Percentiles rank a stretch among this genome's conserved stretches.
Evolutionary conservation across 345 rosid genomes (phyloP).

Genomic region (Brassica juncea): DNA sequence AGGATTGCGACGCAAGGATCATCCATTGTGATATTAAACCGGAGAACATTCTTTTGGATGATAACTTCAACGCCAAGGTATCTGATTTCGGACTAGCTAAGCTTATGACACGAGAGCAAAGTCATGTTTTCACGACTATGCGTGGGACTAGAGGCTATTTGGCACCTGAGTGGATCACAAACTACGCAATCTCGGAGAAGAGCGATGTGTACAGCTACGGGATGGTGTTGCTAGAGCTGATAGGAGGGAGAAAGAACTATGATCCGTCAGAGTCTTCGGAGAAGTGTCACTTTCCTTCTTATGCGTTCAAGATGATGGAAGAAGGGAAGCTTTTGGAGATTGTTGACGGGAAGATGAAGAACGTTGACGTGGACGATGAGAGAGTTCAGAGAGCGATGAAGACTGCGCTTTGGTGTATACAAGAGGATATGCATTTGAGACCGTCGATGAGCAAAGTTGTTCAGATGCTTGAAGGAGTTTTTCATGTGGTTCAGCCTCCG

Average conservation of each 20-base stretch:
- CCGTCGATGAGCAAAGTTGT: conserved; percentile 87
- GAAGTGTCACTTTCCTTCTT: conserved; percentile 85
- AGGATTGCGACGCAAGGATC: conserved; percentile 80
- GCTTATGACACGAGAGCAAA: conserved; percentile 88
- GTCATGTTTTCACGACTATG: conserved; percentile 86
- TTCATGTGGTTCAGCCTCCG: conserved; percentile 63
- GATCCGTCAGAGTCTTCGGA: conserved; percentile 59
- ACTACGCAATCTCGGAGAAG: conserved; percentile 90
- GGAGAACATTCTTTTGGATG: conserved; percentile 83
- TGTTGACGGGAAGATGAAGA: conserved; percentile 59
- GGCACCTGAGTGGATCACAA: conserved; percentile 95
- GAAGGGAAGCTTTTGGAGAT: conserved; percentile 74
- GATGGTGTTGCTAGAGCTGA: conserved; percentile 79
- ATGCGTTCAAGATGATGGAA: conserved; percentile 86
- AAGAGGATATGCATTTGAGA: conserved; percentile 82
- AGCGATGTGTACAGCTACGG: conserved; percentile 93
- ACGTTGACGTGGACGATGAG: conserved; percentile 47
- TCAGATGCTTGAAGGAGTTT: conserved; percentile 94
- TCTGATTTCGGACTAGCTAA: conserved; percentile 94
- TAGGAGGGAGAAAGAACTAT: conserved; percentile 83
- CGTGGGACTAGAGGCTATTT: conserved; percentile 94
- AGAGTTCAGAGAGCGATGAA: conserved; percentile 56
- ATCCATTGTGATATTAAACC: conserved; percentile 95
- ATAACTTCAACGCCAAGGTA: conserved; percentile 76
- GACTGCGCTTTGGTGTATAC: conserved; percentile 93